Base-by-base conservation (phyloP, 805 yeast species). In the Lipomyces spencermartinsiae region DNA sequence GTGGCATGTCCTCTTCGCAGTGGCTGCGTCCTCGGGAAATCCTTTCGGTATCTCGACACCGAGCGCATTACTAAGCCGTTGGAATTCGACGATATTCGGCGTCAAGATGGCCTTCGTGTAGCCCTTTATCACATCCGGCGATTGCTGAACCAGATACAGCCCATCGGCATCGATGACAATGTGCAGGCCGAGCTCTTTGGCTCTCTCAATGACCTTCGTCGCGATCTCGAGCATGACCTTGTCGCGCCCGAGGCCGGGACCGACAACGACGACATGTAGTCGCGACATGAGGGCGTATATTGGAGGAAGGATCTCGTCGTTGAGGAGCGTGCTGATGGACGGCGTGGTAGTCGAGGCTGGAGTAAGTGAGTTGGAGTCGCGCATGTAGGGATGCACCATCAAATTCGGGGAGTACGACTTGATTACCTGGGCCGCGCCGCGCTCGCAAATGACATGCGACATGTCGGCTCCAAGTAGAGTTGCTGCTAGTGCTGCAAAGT, bases 161-260 rank as follows among this genome's bases (percentile, higher is more conserved):
- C 93, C 92, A 80, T 95, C 99, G 0, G 98, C 99, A 77, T 95
- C 99, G 58, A 95, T 77, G 1, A 95, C 87, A 4, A 95, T 79
- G 0, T 97, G 97, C 54, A 88, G 80, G 49, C 85, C 80, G 57
- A 87, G 80, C 29, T 82, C 80, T 73, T 82, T 85, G 59, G 89
- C 83, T 69, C 86, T 87, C 61, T 81, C 81, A 56, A 93, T 82
- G 25, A 92, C 83, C 37, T 82, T 75, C n/a, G 83, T 82, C 66
- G 90, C 83, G 1, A 89, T 84, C 60, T 83, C 81, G 63, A 89
- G 78, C 92, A 92, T 89, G 46, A 84, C 74, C 4, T 79, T 78
- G 76, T 93, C 97, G 60, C 99, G 82, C 0, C 99, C 99, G 67
- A 93, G 84, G 0, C 98, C 99, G 0, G 98, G 98, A 0, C 98